Evolutionary conservation across 1,139 yeast genomes (phyloP).

Genomic region (Taphrina populina): DNA sequence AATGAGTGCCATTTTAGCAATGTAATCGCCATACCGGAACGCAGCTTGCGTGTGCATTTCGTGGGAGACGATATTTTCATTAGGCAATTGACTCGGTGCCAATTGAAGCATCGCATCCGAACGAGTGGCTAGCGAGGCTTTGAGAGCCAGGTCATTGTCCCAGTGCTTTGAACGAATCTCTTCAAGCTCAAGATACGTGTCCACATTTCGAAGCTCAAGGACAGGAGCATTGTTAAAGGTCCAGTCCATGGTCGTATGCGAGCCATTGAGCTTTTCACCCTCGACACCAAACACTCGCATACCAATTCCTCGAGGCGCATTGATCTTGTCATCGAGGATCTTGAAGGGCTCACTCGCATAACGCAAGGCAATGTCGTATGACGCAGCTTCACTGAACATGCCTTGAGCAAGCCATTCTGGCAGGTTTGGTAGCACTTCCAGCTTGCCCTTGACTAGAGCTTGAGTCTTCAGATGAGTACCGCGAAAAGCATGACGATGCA

Average conservation of each 20-base stretch:
- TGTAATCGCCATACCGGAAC: slow-evolving; percentile 9
- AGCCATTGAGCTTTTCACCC: slow-evolving; percentile 3
- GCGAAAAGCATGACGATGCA: slow-evolving; percentile 9
- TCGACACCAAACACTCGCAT: slow-evolving; percentile 13
- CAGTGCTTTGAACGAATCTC: slow-evolving; percentile 8
- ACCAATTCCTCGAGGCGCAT: slow-evolving; percentile 15
- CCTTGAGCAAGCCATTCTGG: slow-evolving; percentile 10
- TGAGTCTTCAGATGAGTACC: slow-evolving; percentile 18
- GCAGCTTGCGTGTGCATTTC: slow-evolving; percentile 18
- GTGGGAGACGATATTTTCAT: slow-evolving; percentile 17
- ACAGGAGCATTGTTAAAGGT: slow-evolving; percentile 17
- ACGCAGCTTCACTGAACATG: not conserved
- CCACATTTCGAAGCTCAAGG: slow-evolving; percentile 14
- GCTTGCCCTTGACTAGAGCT: slow-evolving; percentile 13
- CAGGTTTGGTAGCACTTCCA: slow-evolving; percentile 5
- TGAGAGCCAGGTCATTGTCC: not conserved
- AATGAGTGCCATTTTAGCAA: slow-evolving; percentile 13
- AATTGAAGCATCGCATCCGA: slow-evolving; percentile 1
- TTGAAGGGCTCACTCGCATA: slow-evolving; percentile 22
- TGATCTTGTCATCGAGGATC: slow-evolving; percentile 15
- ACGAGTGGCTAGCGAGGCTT: slow-evolving; percentile 2
- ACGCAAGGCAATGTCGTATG: slow-evolving; percentile 12
- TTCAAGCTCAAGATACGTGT: slow-evolving; percentile 15
- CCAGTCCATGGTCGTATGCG: slow-evolving; percentile 5
- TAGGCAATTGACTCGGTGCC: slow-evolving; percentile 7